phyloP scores from a whole-genome alignment of 2,329 filamentous ascomycete species.

The Aspergillus pseudoviridinutans region DNA sequence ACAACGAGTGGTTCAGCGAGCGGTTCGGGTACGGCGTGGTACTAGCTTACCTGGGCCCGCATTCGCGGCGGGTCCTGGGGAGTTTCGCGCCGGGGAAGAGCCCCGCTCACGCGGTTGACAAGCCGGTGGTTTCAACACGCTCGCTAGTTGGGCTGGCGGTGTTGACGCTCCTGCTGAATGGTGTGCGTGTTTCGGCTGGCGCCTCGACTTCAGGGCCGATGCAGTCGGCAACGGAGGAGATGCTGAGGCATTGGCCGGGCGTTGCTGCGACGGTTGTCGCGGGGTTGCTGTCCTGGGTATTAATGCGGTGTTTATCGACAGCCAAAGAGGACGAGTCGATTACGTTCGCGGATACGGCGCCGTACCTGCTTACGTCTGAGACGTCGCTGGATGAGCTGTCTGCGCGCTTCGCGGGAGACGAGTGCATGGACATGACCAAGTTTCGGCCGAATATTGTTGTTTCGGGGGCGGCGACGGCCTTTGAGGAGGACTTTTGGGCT shows the following conservation, averaged over 20 bases:
- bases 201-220: neutral
- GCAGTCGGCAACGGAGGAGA: too few relatives aligned
- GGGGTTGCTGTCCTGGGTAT: conserved; percentile 1
- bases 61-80: conserved; percentile 59
- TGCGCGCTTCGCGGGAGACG: conserved; percentile 47
- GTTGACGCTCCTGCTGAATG: conserved; percentile 8
- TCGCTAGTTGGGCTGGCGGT: conserved; percentile 2
- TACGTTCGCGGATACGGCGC: conserved; percentile 37
- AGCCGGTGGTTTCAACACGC: conserved; percentile 1
- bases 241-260: neutral
- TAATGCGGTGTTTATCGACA: neutral
- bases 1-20: conserved; percentile 64
- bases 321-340: conserved; percentile 19
- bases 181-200: neutral
- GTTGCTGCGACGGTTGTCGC: conserved; percentile 5
- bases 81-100: conserved; percentile 48
- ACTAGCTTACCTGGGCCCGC: conserved; percentile 63
- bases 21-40: conserved; percentile 60
- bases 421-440: conserved; percentile 60
- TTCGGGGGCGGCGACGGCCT: conserved; percentile 53
- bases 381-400: conserved; percentile 67
- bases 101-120: conserved; percentile 15
- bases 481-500: conserved; percentile 70
- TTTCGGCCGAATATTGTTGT: conserved; percentile 72
- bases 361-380: conserved; percentile 68